Conservation (phyloP, 225 moss, liverwort and hornwort species). For the Physcomitrellopsis africana region DNA sequence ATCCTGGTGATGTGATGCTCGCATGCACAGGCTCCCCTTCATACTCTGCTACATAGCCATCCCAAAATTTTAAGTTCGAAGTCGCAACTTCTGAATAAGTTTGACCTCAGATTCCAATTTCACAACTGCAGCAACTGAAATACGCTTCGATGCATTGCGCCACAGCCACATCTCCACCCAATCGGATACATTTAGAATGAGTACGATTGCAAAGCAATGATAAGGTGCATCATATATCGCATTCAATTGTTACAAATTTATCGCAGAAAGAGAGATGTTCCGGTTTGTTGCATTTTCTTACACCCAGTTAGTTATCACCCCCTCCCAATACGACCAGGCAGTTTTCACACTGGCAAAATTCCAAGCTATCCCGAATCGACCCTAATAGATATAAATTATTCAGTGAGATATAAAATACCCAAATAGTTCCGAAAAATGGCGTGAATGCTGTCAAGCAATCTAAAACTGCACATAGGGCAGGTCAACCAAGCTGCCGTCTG, state of each 20-base stretch:
- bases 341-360: neutral
- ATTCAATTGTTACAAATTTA: neutral
- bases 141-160: neutral
- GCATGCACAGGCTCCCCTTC: constrained; percentile 46
- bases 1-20: constrained; percentile 27
- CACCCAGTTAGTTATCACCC: constrained; percentile 43
- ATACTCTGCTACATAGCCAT: constrained; percentile 94
- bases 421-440: too few species aligned
- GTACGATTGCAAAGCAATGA: neutral
- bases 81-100: neutral
- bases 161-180: too few species aligned
- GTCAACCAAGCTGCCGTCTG: constrained; percentile 33
- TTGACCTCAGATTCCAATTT: neutral
- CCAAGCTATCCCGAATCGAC: too few species aligned
- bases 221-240: neutral
- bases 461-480: constrained; percentile 51
- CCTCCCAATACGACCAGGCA: constrained; percentile 21
- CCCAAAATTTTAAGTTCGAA: neutral
- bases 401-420: too few species aligned
- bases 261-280: neutral
- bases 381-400: too few species aligned
- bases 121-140: neutral
- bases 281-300: neutral
- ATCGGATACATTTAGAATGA: too few species aligned
- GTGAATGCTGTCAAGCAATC: constrained; percentile 2